These are phyloP conservation scores for Chlorella sp. DNA, from an alignment of 139 green algal genomes.

Conservation along the genomic window DNA sequence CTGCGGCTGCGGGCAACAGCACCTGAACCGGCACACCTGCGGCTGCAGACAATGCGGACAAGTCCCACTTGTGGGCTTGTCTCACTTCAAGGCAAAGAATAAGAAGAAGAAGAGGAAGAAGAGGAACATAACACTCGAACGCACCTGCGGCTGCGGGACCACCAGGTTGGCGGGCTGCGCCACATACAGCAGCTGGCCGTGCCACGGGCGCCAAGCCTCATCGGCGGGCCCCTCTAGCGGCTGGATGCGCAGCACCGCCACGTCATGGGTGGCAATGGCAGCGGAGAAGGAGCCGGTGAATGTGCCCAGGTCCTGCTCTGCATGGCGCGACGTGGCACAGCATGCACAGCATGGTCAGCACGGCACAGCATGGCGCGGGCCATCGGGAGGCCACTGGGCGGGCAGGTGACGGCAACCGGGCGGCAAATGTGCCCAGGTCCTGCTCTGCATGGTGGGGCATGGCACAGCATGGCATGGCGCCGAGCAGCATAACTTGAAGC, in stretches of 20 bases:
- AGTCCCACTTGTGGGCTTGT: too few relatives aligned
- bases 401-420: too few relatives aligned
- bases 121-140: too few relatives aligned
- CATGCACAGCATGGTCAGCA: not conserved
- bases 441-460: not conserved
- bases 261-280: conserved; percentile 35
- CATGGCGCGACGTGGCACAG: not conserved
- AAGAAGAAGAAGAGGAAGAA: too few relatives aligned
- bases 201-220: conserved; percentile 26
- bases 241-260: conserved; percentile 15
- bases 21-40: too few relatives aligned
- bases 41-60: too few relatives aligned
- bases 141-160: not conserved
- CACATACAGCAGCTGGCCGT: conserved; percentile 24
- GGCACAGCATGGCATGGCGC: not conserved
- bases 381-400: too few relatives aligned
- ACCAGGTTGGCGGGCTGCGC: conserved; percentile 11
- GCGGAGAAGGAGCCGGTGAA: conserved; percentile 33
- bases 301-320: conserved; percentile 51
- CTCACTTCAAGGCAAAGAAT: too few relatives aligned
- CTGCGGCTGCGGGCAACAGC: too few relatives aligned
- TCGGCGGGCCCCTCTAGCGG: not conserved
- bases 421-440: conserved; percentile 47
- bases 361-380: not conserved
- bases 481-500: too few relatives aligned